phyloP scores from a whole-genome alignment of 768 basidiomycete species.

The Lactarius akahatsu region DNA sequence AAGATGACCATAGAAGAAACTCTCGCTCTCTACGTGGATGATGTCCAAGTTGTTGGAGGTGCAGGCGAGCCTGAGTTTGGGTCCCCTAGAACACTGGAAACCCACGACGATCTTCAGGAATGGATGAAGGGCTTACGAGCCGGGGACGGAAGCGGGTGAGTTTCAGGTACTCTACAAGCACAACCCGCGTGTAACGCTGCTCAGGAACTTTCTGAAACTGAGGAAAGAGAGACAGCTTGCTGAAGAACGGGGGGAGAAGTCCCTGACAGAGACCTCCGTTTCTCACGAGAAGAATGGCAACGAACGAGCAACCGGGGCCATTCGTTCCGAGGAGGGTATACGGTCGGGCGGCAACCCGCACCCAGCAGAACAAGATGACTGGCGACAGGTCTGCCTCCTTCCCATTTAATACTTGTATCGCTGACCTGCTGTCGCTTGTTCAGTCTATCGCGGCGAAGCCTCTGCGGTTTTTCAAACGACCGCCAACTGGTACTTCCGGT shows the following conservation, averaged over 20 bases:
- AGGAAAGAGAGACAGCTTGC: constrained; percentile 38
- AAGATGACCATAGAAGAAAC: constrained; percentile 43
- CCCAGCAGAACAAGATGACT: constrained; percentile 7
- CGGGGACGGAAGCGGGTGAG: constrained; percentile 63
- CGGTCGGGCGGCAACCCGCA: background rate
- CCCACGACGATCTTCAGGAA: constrained; percentile 39
- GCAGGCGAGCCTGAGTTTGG: constrained; percentile 51
- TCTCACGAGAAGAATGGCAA: background rate
- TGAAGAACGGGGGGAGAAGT: constrained; percentile 10
- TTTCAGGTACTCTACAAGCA: constrained; percentile 24
- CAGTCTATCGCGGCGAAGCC: constrained; percentile 19
- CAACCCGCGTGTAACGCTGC: constrained; percentile 8
- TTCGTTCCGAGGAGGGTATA: background rate
- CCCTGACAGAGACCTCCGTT: constrained; percentile 10
- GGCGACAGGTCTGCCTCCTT: constrained; percentile 17
- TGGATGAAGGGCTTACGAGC: constrained; percentile 60
- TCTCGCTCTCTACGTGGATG: constrained; percentile 56
- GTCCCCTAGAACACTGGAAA: constrained; percentile 48
- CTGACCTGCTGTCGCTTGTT: background rate
- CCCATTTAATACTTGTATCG: background rate
- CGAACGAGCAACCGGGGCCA: background rate
- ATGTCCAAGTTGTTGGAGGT: constrained; percentile 44
- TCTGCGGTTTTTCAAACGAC: constrained; percentile 17
- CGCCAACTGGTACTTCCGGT: constrained; percentile 5
- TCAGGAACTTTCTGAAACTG: constrained; percentile 48